Evolutionary conservation across 2,329 filamentous ascomycete genomes (phyloP), one percentile per base, ranked within the genome.

Genomic region (Hypoxylon sp.): DNA sequence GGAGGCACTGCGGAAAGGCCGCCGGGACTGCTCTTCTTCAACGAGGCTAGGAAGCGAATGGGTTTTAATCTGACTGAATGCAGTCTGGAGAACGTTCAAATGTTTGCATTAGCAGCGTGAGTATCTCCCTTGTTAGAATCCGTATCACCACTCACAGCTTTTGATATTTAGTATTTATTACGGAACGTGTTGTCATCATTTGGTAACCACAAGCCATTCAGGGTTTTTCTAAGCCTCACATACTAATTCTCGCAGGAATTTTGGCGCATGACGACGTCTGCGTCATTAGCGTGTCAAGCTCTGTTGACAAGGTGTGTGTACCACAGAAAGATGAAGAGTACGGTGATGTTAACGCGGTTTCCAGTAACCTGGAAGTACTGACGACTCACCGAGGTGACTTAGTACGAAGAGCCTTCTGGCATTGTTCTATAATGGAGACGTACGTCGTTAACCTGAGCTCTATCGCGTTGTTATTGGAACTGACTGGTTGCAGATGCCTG

Each of bases 31-130:
- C 80, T 81, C 0, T 81, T 88, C 34, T 90, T 89, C 76, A 90
- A 90, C 67, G 87, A 89, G 74, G 88, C 87, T 14, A 81, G 87
- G 53, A 83, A 82, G 62, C 80, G 86, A n/a, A 81, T 89, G 72
- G 87, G 88, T 0, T 88, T 88, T 72, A 80, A 84, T 8, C 71
- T 85, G 56, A 84, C 83, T 1, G 82, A 86, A 23, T 86, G 82
- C 71, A 86, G 81, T 52, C 74, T 90, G 25, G 86, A 88, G 69
- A 88, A 85, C 63, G 81, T 89, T 6, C 88, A 90, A 70, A 83
- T 87, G 47, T 83, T 84, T 70, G 80, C 87, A 5, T 77, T 90
- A 27, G 81, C 85, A 61, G 85, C 85, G 84, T 86, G 75, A 73
- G 81, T 77, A 30, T 58, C 12, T 46, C 34, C 19, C 12, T 9